phyloP scores from a whole-genome alignment of 2,329 filamentous ascomycete species.

The Ceratocystis cacaofunesta region DNA sequence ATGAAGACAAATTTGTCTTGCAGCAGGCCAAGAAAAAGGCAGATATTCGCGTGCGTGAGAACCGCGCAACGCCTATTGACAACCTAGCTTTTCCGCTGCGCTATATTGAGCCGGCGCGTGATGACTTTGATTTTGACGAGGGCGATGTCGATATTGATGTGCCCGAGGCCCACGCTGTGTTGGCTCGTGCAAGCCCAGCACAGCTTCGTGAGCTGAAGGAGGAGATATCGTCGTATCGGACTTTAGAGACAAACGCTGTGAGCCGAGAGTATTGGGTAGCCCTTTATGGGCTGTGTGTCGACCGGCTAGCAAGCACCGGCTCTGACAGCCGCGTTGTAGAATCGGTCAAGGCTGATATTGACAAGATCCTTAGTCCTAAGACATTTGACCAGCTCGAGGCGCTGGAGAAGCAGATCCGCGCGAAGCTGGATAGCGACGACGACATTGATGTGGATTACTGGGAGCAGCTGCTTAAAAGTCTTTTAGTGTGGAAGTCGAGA shows the following conservation, averaged over 20 bases:
- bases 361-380: conserved; percentile 74
- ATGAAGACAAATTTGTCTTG: conserved; percentile 90
- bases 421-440: conserved; percentile 76
- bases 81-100: conserved; percentile 82
- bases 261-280: conserved; percentile 91
- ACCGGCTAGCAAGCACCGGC: conserved; percentile 45
- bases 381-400: conserved; percentile 71
- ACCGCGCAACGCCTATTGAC: conserved; percentile 82
- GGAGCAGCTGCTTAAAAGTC: conserved; percentile 75
- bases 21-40: conserved; percentile 98
- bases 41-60: conserved; percentile 81
- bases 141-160: conserved; percentile 58
- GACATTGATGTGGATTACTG: conserved; percentile 95
- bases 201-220: conserved; percentile 64
- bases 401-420: conserved; percentile 72
- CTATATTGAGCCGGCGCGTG: conserved; percentile 70
- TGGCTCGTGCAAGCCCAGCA: conserved; percentile 43
- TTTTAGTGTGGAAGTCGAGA: conserved; percentile 83
- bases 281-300: conserved; percentile 31
- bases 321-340: conserved; percentile 60
- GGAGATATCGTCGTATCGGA: conserved; percentile 66
- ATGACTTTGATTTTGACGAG: conserved; percentile 75
- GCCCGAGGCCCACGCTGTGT: conserved; percentile 64
- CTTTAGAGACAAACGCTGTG: conserved; percentile 59
- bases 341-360: conserved; percentile 75